phyloP scores from a whole-genome alignment of 305 asterid species.

The Solanum hybrid region DNA sequence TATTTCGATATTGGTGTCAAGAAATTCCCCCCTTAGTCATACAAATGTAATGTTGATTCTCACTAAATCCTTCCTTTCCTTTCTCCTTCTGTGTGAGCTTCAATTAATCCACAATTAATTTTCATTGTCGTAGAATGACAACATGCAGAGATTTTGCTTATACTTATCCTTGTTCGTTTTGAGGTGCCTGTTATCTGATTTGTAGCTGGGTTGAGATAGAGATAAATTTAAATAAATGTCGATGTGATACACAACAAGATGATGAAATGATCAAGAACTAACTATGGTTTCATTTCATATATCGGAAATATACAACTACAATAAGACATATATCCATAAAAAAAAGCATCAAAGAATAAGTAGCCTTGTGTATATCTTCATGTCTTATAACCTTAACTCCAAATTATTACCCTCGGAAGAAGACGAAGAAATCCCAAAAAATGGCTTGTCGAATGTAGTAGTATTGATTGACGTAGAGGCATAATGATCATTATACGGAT shows the following conservation, averaged over 20 bases:
- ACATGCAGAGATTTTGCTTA: neutral
- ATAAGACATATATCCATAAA: neutral
- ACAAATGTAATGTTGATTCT: neutral
- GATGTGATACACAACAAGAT: neutral
- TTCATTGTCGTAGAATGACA: neutral
- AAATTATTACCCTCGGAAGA: neutral
- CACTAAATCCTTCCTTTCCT: neutral
- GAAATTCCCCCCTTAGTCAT: neutral
- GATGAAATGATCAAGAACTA: neutral
- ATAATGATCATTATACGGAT: neutral
- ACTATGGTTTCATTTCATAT: neutral
- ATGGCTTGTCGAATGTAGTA: neutral
- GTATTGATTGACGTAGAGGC: neutral
- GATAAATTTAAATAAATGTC: neutral
- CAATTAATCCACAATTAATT: neutral
- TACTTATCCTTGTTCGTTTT: neutral
- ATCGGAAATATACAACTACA: neutral
- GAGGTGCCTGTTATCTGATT: neutral
- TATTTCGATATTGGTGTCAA: neutral
- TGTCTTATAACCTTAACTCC: neutral
- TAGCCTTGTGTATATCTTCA: neutral
- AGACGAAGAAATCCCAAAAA: neutral
- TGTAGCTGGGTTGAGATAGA: neutral
- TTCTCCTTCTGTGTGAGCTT: neutral
- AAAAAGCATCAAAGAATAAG: neutral